Evolutionary conservation across 2,329 filamentous ascomycete species (phyloP).

Genomic region (Xylariaceae sp.): DNA sequence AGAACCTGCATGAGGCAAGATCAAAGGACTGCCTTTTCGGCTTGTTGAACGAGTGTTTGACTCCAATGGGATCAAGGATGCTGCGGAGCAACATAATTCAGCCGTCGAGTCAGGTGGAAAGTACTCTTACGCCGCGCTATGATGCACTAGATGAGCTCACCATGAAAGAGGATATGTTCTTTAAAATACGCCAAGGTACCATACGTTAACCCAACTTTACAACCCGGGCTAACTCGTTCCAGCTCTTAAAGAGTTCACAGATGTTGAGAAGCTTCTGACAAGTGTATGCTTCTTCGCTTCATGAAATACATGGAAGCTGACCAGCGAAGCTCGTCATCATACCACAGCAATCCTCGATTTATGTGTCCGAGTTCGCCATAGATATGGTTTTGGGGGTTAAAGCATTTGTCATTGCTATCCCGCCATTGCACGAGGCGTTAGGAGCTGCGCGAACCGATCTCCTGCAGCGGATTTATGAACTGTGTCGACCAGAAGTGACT

Average conservation of each 20-base stretch:
- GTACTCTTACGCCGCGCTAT: slow-evolving; percentile 74
- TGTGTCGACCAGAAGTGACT: slow-evolving; percentile 71
- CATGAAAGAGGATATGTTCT: slow-evolving; percentile 85
- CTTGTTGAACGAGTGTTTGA: slow-evolving; percentile 81
- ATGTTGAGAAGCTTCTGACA: slow-evolving; percentile 81
- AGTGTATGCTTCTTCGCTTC: slow-evolving; percentile 55
- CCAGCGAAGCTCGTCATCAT: slow-evolving; percentile 73
- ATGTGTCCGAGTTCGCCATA: slow-evolving; percentile 78
- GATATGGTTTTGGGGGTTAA: slow-evolving; percentile 90
- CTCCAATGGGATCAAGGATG: slow-evolving; percentile 86
- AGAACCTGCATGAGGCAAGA: slow-evolving; percentile 79
- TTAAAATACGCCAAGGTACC: slow-evolving; percentile 72
- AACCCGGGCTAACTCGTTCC: slow-evolving; percentile 28
- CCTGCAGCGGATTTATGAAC: slow-evolving; percentile 70
- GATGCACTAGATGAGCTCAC: slow-evolving; percentile 85
- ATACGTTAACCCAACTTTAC: neutral
- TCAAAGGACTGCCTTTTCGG: slow-evolving; percentile 86
- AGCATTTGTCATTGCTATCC: slow-evolving; percentile 74
- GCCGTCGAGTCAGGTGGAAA: slow-evolving; percentile 73
- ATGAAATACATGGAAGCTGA: slow-evolving; percentile 27
- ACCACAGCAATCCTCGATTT: slow-evolving; percentile 68
- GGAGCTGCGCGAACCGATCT: slow-evolving; percentile 68
- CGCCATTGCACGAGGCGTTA: slow-evolving; percentile 72
- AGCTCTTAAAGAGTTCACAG: slow-evolving; percentile 77
- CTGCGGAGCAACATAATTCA: slow-evolving; percentile 88